Percentiles rank a stretch among this genome's conserved stretches.
Evolutionary conservation across 306 rosid species (phyloP).

Genomic region (Lablab purpureus): DNA sequence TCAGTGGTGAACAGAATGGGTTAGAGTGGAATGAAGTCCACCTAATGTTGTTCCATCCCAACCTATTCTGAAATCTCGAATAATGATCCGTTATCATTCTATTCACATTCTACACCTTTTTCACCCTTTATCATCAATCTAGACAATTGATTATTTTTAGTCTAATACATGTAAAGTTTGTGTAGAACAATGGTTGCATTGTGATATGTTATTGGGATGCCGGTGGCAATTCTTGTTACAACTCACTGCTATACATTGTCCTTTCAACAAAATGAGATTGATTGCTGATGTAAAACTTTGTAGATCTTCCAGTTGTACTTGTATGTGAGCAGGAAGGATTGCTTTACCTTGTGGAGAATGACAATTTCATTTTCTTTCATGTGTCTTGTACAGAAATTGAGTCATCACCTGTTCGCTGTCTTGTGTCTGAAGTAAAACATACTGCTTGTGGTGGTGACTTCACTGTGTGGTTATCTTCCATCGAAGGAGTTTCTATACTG

Average conservation of each 20-base stretch:
- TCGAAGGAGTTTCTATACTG: constrained; percentile 96
- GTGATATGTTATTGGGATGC: constrained; percentile 7
- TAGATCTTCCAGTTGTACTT: constrained; percentile 3
- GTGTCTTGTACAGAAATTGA: constrained; percentile 69
- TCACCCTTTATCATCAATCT: not conserved
- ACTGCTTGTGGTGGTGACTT: constrained; percentile 90
- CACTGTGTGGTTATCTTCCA: constrained; percentile 87
- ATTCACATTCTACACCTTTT: not conserved
- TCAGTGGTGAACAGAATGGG: not conserved
- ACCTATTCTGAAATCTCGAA: not conserved
- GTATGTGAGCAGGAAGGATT: not conserved
- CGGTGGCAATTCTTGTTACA: not conserved
- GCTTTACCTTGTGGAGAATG: not conserved
- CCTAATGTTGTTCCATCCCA: not conserved
- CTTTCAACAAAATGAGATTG: not conserved
- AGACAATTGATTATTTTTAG: not conserved
- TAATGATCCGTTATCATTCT: not conserved
- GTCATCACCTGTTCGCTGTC: constrained; percentile 87
- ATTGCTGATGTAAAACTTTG: not conserved
- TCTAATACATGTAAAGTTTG: not conserved
- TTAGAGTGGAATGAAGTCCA: not conserved
- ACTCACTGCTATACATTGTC: not conserved
- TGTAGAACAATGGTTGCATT: not conserved
- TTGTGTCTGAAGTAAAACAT: constrained; percentile 76
- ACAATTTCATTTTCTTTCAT: constrained; percentile 17